Conservation (phyloP, 2,329 filamentous ascomycete genomes). For the Falciphora oryzae region DNA sequence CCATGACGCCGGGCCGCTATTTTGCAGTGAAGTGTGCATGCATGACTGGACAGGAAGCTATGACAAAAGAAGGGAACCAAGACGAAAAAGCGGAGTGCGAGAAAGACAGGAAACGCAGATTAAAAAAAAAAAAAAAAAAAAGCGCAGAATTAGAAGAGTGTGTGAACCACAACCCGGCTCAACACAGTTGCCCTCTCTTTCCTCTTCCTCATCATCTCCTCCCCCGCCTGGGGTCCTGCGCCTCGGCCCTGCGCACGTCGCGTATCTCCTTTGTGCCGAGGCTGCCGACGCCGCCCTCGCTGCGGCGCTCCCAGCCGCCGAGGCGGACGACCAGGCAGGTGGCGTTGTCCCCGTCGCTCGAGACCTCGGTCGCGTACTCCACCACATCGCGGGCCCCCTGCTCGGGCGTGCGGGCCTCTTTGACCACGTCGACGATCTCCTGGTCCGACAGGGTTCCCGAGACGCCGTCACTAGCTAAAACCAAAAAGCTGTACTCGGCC, state of each 20-base stretch:
- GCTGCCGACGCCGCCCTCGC: conserved; percentile 82
- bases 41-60: too few relatives aligned
- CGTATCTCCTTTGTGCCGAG: conserved; percentile 88
- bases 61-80: too few relatives aligned
- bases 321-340: conserved; percentile 63
- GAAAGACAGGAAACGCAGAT: background rate
- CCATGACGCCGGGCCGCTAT: too few relatives aligned
- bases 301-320: conserved; percentile 65
- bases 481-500: conserved; percentile 83
- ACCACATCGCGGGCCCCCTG: conserved; percentile 75
- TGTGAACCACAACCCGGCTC: background rate
- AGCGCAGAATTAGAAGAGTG: conserved; percentile 10
- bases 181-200: background rate
- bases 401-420: conserved; percentile 88
- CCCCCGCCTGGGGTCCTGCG: conserved; percentile 71
- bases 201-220: conserved; percentile 33
- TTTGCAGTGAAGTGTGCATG: too few relatives aligned
- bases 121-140: conserved; percentile 10
- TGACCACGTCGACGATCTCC: conserved; percentile 93
- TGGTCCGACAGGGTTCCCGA: conserved; percentile 83
- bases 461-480: conserved; percentile 84
- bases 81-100: too few relatives aligned
- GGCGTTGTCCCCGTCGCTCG: conserved; percentile 59
- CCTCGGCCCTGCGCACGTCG: conserved; percentile 75
- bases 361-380: conserved; percentile 82